phyloP scores from a whole-genome alignment of 257 asterid species.

The Avicennia marina region DNA sequence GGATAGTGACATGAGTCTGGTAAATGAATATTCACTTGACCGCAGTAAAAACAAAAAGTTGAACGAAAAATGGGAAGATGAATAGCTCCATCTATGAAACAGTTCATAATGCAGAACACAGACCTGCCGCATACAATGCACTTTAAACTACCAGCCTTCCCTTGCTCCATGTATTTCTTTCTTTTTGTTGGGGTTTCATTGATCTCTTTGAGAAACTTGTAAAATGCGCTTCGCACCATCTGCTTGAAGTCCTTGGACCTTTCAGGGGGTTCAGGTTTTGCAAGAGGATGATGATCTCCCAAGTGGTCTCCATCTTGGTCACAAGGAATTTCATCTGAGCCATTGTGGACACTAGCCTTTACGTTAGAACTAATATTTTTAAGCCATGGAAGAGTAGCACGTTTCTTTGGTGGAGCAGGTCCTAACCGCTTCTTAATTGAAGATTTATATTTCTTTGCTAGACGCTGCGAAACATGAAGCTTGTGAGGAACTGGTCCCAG shows the following conservation, averaged over 20 bases:
- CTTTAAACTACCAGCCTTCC: constrained; percentile 52
- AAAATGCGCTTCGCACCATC: constrained; percentile 51
- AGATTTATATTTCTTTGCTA: constrained; percentile 30
- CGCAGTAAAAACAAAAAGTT: constrained; percentile 19
- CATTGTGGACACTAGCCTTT: constrained; percentile 22
- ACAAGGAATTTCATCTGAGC: constrained; percentile 23
- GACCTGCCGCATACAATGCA: constrained; percentile 77
- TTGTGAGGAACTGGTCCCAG: constrained; percentile 46
- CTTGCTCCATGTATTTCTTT: constrained; percentile 41
- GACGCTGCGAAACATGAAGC: constrained; percentile 48
- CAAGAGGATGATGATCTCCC: constrained; percentile 25
- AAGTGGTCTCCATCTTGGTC: constrained; percentile 32
- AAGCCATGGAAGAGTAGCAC: constrained; percentile 43
- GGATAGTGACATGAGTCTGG: constrained; percentile 17
- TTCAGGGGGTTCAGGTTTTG: constrained; percentile 56
- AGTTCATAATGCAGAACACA: constrained; percentile 44
- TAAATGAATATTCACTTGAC: constrained; percentile 22
- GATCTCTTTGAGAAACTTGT: constrained; percentile 59
- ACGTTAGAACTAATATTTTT: constrained; percentile 26
- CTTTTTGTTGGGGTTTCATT: constrained; percentile 51
- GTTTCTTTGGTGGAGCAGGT: constrained; percentile 38
- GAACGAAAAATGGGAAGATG: constrained; percentile 21
- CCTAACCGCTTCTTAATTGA: constrained; percentile 53
- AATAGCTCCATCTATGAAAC: constrained; percentile 33
- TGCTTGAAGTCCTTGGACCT: constrained; percentile 67